A percentile compares a stretch with the other conserved stretches of the same genome.
phyloP scores from a whole-genome alignment of 352 stramenopile genomes.

The Thalassiosira exigua region DNA sequence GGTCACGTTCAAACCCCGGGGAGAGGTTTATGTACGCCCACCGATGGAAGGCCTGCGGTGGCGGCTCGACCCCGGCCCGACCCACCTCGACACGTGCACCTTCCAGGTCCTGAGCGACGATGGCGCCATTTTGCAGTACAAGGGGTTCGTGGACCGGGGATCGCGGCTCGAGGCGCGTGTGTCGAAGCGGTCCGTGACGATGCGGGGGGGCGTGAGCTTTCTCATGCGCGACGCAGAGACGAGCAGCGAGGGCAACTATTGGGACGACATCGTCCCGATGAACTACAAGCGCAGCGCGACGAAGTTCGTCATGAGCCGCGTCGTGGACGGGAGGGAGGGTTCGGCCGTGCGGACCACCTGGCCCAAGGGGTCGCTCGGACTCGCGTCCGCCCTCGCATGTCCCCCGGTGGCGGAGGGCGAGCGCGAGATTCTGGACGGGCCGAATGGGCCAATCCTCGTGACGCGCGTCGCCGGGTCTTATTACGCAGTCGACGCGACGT shows the following conservation, averaged over 20 bases:
- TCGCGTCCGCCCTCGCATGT: constrained; percentile 26
- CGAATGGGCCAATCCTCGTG: constrained; percentile 50
- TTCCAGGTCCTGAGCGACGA: constrained; percentile 84
- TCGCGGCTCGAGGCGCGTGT: constrained; percentile 79
- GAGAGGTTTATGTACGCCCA: constrained; percentile 66
- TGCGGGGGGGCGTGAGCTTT: constrained; percentile 79
- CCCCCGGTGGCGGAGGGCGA: constrained; percentile 47
- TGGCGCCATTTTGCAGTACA: constrained; percentile 82
- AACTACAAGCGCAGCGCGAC: constrained; percentile 81
- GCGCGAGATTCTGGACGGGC: constrained; percentile 55
- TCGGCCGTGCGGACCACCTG: background rate
- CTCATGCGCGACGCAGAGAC: constrained; percentile 84
- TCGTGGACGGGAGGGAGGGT: constrained; percentile 43
- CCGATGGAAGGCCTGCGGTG: constrained; percentile 79
- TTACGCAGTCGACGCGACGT: constrained; percentile 60
- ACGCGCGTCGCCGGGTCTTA: constrained; percentile 51
- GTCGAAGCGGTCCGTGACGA: constrained; percentile 76
- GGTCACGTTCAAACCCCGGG: constrained; percentile 68
- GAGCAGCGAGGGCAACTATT: constrained; percentile 61
- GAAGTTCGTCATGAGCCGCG: constrained; percentile 83
- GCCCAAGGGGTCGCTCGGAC: background rate
- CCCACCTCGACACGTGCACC: constrained; percentile 85
- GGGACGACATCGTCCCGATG: constrained; percentile 82
- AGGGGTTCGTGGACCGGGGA: constrained; percentile 83
- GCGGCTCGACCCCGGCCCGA: constrained; percentile 81